Base-by-base conservation (phyloP, 2,329 filamentous ascomycete genomes). In the Laburnicola sp. region DNA sequence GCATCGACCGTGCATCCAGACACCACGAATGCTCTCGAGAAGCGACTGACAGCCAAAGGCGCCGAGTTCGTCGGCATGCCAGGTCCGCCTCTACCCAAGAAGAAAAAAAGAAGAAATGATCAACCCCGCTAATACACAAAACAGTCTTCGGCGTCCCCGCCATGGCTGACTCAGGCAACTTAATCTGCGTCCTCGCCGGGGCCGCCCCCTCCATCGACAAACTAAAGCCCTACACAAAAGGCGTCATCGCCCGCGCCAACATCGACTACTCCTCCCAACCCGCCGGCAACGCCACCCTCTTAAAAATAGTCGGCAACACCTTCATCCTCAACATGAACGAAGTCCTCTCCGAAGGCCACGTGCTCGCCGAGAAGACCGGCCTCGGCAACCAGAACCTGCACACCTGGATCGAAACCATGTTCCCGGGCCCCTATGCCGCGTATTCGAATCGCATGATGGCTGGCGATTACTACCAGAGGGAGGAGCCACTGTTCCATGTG, bases 1-100 rank as follows among this genome's bases (percentile, higher is more conserved):
- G 92, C 88, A 79, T 94, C 89, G 3, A 96, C 91, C 25, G 83
- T 96, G 31, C 88, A 94, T 71, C 91, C 92, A 0, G 87, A 92
- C 48, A 91, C 88, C 3, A 89, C 88, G 1, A 82, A 89, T 54
- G 78, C 78, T 25, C 73, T 90, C 2, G 86, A 86, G 25, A 77
- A 83, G 59, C 77, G 73, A 25, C 76, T 87, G 53, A 76, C 76
- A 9, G 78, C 70, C 1, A 79, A 79, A 23, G 88, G 88, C 4
- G 90, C 82, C 2, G 79, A 85, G 34, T 95, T 96, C 65, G 83
- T 96, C 16, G 88, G 89, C 1, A 84, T 82, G 62, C 86, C 86
- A 8, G 78, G 80, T 60, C 75, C 6, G 53, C 52, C 45, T 35
- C 39, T 22, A 23, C 16, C 16, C 16, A 16, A 16, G 16, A 16